phyloP scores from a whole-genome alignment of 768 basidiomycete species.

The Termitomyces bulborhizus region DNA sequence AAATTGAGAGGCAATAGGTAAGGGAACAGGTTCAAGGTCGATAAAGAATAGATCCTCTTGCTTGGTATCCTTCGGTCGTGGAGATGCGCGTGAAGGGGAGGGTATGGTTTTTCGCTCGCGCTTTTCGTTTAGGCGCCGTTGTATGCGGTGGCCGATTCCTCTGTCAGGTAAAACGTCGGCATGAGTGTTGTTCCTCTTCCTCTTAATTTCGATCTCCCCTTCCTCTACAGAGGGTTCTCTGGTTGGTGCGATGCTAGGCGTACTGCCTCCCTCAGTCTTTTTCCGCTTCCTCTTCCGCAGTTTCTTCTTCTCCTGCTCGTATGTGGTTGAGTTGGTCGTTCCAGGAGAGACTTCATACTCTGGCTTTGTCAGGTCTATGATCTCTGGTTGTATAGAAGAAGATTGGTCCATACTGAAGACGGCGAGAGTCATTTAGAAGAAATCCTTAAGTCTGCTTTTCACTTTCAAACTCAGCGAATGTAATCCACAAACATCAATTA shows the following conservation, averaged over 20 bases:
- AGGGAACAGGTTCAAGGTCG: conserved; percentile 36
- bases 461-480: conserved; percentile 11
- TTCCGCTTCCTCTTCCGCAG: conserved; percentile 20
- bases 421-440: neutral
- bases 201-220: conserved; percentile 9
- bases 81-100: conserved; percentile 13
- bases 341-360: neutral
- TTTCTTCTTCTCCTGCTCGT: conserved; percentile 12
- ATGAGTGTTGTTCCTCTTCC: neutral
- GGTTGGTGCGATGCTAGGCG: conserved; percentile 12
- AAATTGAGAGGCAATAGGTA: conserved; percentile 20
- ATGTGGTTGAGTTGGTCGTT: neutral
- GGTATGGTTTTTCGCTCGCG: conserved; percentile 2
- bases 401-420: neutral
- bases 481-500: too few species aligned
- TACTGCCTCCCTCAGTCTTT: conserved; percentile 18
- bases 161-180: neutral
- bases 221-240: conserved; percentile 16
- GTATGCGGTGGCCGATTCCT: conserved; percentile 1
- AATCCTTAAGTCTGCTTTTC: neutral
- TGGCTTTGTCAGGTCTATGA: conserved; percentile 27
- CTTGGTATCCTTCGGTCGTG: conserved; percentile 9
- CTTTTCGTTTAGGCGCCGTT: conserved; percentile 4
- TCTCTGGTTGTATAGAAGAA: conserved; percentile 14
- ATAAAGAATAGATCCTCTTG: conserved; percentile 38